phyloP scores from a whole-genome alignment of 495 filamentous ascomycete genomes.

The Chaetomium cochliodes region DNA sequence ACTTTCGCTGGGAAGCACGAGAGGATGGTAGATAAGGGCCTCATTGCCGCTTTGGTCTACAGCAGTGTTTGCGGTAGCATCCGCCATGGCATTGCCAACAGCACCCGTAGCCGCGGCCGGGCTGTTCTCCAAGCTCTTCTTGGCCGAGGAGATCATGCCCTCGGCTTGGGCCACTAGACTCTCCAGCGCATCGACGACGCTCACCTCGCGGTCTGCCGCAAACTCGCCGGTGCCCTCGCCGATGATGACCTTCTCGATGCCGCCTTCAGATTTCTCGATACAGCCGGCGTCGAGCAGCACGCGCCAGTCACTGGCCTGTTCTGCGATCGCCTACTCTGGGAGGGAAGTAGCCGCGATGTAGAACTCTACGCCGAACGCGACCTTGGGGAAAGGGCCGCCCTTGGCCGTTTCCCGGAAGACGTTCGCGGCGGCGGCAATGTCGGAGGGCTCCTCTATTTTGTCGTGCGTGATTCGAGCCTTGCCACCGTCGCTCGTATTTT shows the following conservation, averaged over 20 bases:
- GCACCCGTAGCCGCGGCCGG: conserved; percentile 21
- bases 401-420: no score
- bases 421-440: no score
- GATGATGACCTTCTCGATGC: conserved; percentile 43
- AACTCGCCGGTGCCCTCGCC: conserved; percentile 8
- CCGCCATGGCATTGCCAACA: no score
- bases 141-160: conserved; percentile 53
- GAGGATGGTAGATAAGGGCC: conserved; percentile 57
- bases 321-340: no score
- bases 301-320: no score
- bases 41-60: neutral
- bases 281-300: no score
- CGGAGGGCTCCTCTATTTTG: no score
- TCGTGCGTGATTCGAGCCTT: no score
- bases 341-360: no score
- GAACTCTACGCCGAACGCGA: no score
- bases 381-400: no score
- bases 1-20: conserved; percentile 68
- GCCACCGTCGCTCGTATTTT: no score
- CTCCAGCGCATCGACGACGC: conserved; percentile 65
- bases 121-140: conserved; percentile 30
- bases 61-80: conserved; percentile 26
- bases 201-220: conserved; percentile 24
- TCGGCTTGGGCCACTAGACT: conserved; percentile 66
- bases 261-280: conserved; percentile 29